Conservation (phyloP, 495 filamentous ascomycete genomes). For the Xylaria bambusicola region DNA sequence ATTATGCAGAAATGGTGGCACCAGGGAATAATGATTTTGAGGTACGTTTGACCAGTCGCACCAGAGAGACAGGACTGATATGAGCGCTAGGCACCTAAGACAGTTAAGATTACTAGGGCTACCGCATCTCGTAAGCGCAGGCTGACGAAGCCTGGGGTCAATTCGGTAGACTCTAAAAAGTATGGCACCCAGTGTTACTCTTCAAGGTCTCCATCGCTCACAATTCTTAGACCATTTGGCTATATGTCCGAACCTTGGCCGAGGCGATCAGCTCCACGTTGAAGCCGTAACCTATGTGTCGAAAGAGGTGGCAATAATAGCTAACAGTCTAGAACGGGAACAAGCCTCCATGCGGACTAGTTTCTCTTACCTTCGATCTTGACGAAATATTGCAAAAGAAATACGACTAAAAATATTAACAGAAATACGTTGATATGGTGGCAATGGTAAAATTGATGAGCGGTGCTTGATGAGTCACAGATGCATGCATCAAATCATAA, state of each 20-base stretch:
- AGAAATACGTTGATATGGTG: too few species aligned
- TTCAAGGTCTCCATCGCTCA: neutral
- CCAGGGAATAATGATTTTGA: slow-evolving; percentile 31
- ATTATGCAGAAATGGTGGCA: slow-evolving; percentile 34
- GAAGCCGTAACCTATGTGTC: neutral
- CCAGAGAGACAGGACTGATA: neutral
- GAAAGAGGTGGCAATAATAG: neutral
- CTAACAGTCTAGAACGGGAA: neutral
- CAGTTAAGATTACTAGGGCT: slow-evolving; percentile 1
- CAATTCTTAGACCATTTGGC: slow-evolving; percentile 30
- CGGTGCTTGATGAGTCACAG: too few species aligned
- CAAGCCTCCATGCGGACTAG: too few species aligned
- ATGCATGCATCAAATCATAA: too few species aligned
- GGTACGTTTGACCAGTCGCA: slow-evolving; percentile 9
- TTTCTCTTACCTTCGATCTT: too few species aligned
- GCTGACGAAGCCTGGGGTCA: slow-evolving; percentile 10
- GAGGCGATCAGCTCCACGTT: slow-evolving; percentile 32
- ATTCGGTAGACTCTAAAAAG: slow-evolving; percentile 9
- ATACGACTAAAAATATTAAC: too few species aligned
- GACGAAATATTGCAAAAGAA: too few species aligned
- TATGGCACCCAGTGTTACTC: neutral
- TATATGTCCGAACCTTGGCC: slow-evolving; percentile 35
- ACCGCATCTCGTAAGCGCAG: neutral
- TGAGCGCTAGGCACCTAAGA: too few species aligned
- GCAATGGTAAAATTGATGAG: too few species aligned